Evolutionary conservation across 768 basidiomycete species (phyloP), one percentile per base, ranked within the genome.

Genomic region (Boletus rubropictus): DNA sequence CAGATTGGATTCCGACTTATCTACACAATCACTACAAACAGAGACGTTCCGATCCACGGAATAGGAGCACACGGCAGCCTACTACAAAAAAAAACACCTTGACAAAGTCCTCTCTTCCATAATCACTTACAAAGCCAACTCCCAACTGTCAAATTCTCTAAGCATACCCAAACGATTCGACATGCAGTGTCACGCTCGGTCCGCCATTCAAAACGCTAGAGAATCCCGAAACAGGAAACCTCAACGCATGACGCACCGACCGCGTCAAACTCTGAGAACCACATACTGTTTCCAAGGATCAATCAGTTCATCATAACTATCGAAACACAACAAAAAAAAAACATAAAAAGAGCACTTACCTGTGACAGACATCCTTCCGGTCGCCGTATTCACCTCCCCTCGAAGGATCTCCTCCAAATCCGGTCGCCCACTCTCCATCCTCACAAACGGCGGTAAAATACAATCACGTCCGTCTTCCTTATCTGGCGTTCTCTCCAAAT

Each of bases 321-420:
- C n/a, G n/a, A n/a, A n/a, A n/a, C n/a, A n/a, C n/a, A n/a, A n/a
- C n/a, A n/a, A n/a, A n/a, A n/a, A n/a, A n/a, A n/a, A n/a, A n/a
- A n/a, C n/a, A n/a, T n/a, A n/a, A n/a, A n/a, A n/a, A n/a, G n/a
- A n/a, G n/a, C 2, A 64, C 72, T 7, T 46, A 78, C 79, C 78
- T 25, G 68, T 75, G 22, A 81, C 72, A 7, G 73, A 72, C 55
- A 79, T 64, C 5, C 65, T 60, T 7, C 74, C 77, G 3, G 52
- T 53, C 7, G 65, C 62, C 6, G 51, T 49, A 2, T 36, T 54
- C 8, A 73, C 66, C 50, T 78, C 76, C 12, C 66, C 61, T 3
- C 54, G 46, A 3, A 79, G 39, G 2, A 78, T 55, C 0, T 51
- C 48, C 6, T 55, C 40, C 3, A 81, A 32, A 44, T 79, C 70